These are phyloP conservation scores for Piedraia hortae DNA, from an alignment of 2,329 filamentous ascomycete genomes.

Conservation along the genomic window DNA sequence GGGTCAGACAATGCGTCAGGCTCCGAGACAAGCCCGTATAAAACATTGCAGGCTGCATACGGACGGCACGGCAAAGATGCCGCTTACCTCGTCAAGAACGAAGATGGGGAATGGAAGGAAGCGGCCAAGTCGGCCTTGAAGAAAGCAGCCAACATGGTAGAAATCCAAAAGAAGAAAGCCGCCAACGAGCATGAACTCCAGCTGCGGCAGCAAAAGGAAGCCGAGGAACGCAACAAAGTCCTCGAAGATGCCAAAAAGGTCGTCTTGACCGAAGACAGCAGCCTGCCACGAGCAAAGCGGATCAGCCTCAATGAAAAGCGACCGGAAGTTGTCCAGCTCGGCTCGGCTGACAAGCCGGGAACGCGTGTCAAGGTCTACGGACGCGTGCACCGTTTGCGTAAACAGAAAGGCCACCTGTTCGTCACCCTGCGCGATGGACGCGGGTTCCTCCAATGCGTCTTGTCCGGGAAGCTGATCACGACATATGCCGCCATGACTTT, in stretches of 20 bases:
- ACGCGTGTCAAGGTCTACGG: slow-evolving; percentile 56
- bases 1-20: slow-evolving; percentile 36
- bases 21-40: slow-evolving; percentile 48
- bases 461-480: slow-evolving; percentile 58
- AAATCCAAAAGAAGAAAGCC: slow-evolving; percentile 60
- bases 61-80: slow-evolving; percentile 37
- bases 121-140: slow-evolving; percentile 63
- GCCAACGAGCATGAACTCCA: slow-evolving; percentile 48
- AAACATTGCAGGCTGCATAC: slow-evolving; percentile 52
- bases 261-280: slow-evolving; percentile 37
- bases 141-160: slow-evolving; percentile 50
- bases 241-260: slow-evolving; percentile 67
- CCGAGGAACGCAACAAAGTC: slow-evolving; percentile 39
- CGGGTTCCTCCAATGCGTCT: slow-evolving; percentile 58
- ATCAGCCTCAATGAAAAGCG: slow-evolving; percentile 52
- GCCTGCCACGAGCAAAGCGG: slow-evolving; percentile 43
- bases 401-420: slow-evolving; percentile 67
- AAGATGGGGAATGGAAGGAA: slow-evolving; percentile 46
- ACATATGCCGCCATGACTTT: slow-evolving; percentile 78
- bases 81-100: slow-evolving; percentile 41
- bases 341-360: slow-evolving; percentile 25
- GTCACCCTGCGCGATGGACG: slow-evolving; percentile 67
- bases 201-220: slow-evolving; percentile 43
- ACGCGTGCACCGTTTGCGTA: slow-evolving; percentile 52
- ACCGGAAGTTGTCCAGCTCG: slow-evolving; percentile 27